These are phyloP conservation scores for Xylaria sp. DNA, from an alignment of 2,329 filamentous ascomycete species.

Conservation along the genomic window DNA sequence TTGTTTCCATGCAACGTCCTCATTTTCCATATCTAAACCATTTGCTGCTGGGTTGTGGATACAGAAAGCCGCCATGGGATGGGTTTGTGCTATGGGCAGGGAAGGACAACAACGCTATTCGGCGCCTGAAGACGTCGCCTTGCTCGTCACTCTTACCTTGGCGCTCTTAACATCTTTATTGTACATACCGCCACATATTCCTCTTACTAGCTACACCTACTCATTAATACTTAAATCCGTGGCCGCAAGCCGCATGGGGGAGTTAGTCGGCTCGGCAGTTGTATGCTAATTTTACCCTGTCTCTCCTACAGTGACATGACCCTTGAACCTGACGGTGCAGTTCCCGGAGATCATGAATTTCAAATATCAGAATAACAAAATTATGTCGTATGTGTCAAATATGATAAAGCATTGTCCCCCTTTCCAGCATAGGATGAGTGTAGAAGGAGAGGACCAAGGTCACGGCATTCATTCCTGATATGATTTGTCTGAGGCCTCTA, in stretches of 20 bases:
- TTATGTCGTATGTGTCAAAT: too few species aligned
- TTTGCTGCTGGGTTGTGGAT: constrained; percentile 18
- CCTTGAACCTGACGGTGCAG: not conserved
- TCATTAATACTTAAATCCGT: constrained; percentile 35
- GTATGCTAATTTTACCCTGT: not conserved
- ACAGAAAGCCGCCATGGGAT: constrained; percentile 15
- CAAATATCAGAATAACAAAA: not conserved
- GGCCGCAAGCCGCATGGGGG: constrained; percentile 12
- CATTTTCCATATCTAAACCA: constrained; percentile 21
- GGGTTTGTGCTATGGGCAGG: constrained; percentile 15
- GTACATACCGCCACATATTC: constrained; percentile 37
- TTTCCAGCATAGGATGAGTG: not conserved
- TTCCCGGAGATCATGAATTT: too few species aligned
- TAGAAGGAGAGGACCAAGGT: not conserved
- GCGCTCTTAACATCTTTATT: constrained; percentile 24
- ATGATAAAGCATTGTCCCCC: too few species aligned
- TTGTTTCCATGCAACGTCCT: constrained; percentile 27
- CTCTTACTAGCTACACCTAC: constrained; percentile 36
- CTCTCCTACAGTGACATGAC: constrained; percentile 6
- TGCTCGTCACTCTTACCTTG: constrained; percentile 2
- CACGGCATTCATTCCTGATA: not conserved
- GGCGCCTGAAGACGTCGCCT: constrained; percentile 8
- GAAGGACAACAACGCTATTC: not conserved
- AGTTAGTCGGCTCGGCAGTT: constrained; percentile 18
- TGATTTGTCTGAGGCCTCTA: too few species aligned